phyloP scores from a whole-genome alignment of 2,329 filamentous ascomycete species.

The Coleophoma crateriformis region DNA sequence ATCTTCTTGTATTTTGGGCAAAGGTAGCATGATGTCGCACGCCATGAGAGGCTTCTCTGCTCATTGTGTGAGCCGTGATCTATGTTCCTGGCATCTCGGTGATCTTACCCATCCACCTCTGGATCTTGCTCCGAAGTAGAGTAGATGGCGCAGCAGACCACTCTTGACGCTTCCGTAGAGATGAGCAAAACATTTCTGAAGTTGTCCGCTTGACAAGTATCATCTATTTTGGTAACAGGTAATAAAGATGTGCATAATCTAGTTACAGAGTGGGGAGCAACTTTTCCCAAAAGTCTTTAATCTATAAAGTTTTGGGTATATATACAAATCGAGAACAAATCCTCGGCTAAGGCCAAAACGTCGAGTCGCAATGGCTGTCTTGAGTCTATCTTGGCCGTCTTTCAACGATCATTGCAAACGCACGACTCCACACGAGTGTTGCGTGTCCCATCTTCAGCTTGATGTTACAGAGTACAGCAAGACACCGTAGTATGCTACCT shows the following conservation, averaged over 20 bases:
- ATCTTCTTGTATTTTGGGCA: constrained; percentile 1
- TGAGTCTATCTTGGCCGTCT: constrained; percentile 5
- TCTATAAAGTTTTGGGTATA: constrained; percentile 11
- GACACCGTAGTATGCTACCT: no score
- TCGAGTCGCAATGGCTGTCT: not conserved
- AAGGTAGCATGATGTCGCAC: constrained; percentile 19
- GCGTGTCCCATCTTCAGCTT: not conserved
- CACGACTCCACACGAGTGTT: not conserved
- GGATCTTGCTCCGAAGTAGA: constrained; percentile 15
- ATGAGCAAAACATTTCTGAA: constrained; percentile 24
- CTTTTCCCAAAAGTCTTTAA: constrained; percentile 1
- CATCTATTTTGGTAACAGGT: no score
- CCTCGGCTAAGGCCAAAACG: no score
- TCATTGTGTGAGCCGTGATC: constrained; percentile 2
- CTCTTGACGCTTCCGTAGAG: constrained; percentile 22
- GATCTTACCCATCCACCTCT: constrained; percentile 24
- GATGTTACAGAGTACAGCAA: not conserved
- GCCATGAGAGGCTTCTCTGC: constrained; percentile 19
- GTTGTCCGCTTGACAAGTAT: no score
- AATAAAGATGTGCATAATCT: not conserved
- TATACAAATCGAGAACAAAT: no score
- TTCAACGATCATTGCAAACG: not conserved
- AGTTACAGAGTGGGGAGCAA: not conserved
- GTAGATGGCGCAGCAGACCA: constrained; percentile 20
- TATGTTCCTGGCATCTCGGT: not conserved